phyloP scores from a whole-genome alignment of 1,284 basidiomycete genomes.

The Schizophyllum amplum region DNA sequence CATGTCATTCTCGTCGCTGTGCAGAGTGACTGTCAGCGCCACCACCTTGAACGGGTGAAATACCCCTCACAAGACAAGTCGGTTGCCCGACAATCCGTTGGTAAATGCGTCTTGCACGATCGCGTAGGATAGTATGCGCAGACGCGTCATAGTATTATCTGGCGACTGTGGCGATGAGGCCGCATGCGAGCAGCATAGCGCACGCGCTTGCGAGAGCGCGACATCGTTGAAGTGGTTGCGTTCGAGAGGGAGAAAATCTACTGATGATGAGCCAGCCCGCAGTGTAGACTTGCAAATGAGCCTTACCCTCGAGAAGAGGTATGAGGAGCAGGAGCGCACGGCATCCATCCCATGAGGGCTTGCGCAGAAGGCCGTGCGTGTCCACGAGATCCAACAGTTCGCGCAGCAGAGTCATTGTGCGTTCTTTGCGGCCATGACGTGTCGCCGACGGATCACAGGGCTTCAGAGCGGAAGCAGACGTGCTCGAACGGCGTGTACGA shows the following conservation, averaged over 20 bases:
- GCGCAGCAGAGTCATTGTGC: slow-evolving; percentile 50
- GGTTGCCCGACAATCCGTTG: background rate
- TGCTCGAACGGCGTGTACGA: background rate
- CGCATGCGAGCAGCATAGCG: background rate
- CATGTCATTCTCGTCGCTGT: slow-evolving; percentile 60
- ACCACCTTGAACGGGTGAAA: background rate
- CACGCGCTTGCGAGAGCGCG: slow-evolving; percentile 8
- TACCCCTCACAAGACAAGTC: background rate
- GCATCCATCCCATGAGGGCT: slow-evolving; percentile 81
- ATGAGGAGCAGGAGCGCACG: slow-evolving; percentile 68
- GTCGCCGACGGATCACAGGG: background rate
- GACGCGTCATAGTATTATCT: background rate
- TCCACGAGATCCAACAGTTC: slow-evolving; percentile 76
- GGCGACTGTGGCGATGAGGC: background rate
- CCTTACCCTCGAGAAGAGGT: slow-evolving; percentile 73
- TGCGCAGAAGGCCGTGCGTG: slow-evolving; percentile 69
- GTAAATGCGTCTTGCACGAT: background rate
- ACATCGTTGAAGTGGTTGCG: slow-evolving; percentile 12
- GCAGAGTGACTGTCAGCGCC: slow-evolving; percentile 1
- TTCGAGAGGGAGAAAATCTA: slow-evolving; percentile 12
- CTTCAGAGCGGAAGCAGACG: background rate
- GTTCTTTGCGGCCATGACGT: slow-evolving; percentile 26
- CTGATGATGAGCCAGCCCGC: background rate
- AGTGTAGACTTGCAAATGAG: background rate
- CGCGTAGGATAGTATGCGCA: background rate